Evolutionary conservation across 2,329 filamentous ascomycete species (phyloP).

Genomic region (Phaeophleospora eucalypticola): DNA sequence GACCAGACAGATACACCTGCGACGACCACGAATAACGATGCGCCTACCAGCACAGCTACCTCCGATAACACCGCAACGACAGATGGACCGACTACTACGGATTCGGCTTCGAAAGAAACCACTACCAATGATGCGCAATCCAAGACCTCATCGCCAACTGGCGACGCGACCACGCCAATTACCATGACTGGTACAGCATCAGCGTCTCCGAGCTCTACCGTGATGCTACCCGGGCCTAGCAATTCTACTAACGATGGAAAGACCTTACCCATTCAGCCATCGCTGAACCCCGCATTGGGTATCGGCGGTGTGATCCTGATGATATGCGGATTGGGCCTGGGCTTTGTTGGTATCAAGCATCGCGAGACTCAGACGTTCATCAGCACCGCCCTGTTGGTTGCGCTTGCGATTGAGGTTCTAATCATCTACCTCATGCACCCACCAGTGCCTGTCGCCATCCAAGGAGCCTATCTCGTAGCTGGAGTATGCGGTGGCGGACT

Average conservation of each 20-base stretch:
- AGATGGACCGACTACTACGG: constrained; percentile 1
- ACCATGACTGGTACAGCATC: constrained; percentile 2
- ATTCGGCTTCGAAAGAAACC: neutral
- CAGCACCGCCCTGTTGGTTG: constrained; percentile 68
- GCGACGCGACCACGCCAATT: constrained; percentile 1
- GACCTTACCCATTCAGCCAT: constrained; percentile 65
- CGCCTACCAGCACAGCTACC: constrained; percentile 2
- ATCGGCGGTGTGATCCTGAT: constrained; percentile 76
- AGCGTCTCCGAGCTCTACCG: neutral
- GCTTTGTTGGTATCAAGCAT: constrained; percentile 78
- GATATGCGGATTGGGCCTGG: constrained; percentile 64
- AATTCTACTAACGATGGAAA: constrained; percentile 3
- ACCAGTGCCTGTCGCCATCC: constrained; percentile 68
- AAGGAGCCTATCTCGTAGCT: constrained; percentile 84
- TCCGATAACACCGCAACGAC: neutral
- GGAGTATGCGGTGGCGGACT: constrained; percentile 67
- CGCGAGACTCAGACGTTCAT: constrained; percentile 72
- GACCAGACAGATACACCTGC: constrained; percentile 3
- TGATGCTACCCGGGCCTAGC: neutral
- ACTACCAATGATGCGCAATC: constrained; percentile 1
- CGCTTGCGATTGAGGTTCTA: constrained; percentile 70
- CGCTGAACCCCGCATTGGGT: constrained; percentile 74
- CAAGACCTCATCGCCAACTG: neutral
- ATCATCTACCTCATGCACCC: constrained; percentile 85
- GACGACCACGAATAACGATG: constrained; percentile 3